Conservation (phyloP, 2,329 filamentous ascomycete species). For the Colletotrichum magnum region DNA sequence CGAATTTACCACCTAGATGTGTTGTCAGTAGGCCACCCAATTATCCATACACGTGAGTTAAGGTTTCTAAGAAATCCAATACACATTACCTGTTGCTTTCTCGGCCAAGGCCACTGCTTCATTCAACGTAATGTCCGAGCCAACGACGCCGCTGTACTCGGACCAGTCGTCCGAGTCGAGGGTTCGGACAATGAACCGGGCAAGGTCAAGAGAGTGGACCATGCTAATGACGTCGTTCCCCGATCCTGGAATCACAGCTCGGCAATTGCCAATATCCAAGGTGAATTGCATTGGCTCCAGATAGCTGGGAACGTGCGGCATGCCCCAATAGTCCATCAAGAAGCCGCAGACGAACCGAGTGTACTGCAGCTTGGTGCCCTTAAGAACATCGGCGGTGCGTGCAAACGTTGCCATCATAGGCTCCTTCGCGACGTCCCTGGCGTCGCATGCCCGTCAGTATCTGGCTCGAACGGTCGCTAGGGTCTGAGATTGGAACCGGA, state of each 20-base stretch:
- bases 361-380: conserved; percentile 50
- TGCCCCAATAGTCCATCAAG: conserved; percentile 62
- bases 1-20: neutral
- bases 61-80: too few species aligned
- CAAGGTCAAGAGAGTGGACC: conserved; percentile 65
- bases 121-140: conserved; percentile 59
- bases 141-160: conserved; percentile 50
- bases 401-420: neutral
- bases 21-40: too few species aligned
- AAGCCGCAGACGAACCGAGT: conserved; percentile 57
- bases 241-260: conserved; percentile 63
- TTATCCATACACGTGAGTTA: neutral
- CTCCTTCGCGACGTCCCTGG: neutral
- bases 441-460: too few species aligned
- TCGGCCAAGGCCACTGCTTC: conserved; percentile 54
- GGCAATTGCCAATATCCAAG: conserved; percentile 58
- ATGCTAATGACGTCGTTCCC: conserved; percentile 60
- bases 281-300: conserved; percentile 55
- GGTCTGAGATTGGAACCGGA: too few species aligned
- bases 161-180: conserved; percentile 62
- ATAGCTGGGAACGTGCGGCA: conserved; percentile 53
- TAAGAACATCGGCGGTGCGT: conserved; percentile 37
- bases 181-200: conserved; percentile 57
- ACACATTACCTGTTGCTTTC: neutral
- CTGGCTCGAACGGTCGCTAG: too few species aligned